These are phyloP conservation scores for Mycena amicta DNA, from an alignment of 768 basidiomycete genomes.

Conservation along the genomic window DNA sequence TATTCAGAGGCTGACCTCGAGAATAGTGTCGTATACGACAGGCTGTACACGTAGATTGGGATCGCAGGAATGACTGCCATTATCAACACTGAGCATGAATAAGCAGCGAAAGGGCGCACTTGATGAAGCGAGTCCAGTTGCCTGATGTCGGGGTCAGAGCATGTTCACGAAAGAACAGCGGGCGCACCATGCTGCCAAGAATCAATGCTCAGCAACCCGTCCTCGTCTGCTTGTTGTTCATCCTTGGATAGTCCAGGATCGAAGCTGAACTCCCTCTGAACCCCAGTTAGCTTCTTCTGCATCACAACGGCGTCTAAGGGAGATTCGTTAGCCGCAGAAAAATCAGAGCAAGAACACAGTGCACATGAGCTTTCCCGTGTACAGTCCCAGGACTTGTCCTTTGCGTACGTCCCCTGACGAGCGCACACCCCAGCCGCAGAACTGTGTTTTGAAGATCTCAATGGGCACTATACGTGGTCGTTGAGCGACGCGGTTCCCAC, in stretches of 20 bases:
- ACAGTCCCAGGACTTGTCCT: constrained; percentile 27
- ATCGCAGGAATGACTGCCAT: constrained; percentile 27
- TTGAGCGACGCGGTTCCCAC: constrained; percentile 28
- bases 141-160: constrained; percentile 16
- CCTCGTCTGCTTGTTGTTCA: not conserved
- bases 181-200: constrained; percentile 9
- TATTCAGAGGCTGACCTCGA: not conserved
- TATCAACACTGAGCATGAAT: not conserved
- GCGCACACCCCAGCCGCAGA: constrained; percentile 30
- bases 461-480: constrained; percentile 24
- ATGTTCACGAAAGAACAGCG: not conserved
- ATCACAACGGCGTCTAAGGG: constrained; percentile 7
- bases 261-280: constrained; percentile 18
- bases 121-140: constrained; percentile 33
- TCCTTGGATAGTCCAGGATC: constrained; percentile 26
- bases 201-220: constrained; percentile 12
- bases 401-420: constrained; percentile 14
- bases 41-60: constrained; percentile 24
- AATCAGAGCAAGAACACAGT: not conserved
- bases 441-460: constrained; percentile 27
- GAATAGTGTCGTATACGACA: constrained; percentile 18
- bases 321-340: not conserved
- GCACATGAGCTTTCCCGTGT: constrained; percentile 26
- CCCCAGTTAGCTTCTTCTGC: constrained; percentile 1
- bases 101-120: constrained; percentile 16